A percentile compares a stretch with the other conserved stretches of the same genome.
These are phyloP conservation scores for Scytalidium lignicola DNA, from an alignment of 2,329 filamentous ascomycete genomes.

Conservation along the genomic window DNA sequence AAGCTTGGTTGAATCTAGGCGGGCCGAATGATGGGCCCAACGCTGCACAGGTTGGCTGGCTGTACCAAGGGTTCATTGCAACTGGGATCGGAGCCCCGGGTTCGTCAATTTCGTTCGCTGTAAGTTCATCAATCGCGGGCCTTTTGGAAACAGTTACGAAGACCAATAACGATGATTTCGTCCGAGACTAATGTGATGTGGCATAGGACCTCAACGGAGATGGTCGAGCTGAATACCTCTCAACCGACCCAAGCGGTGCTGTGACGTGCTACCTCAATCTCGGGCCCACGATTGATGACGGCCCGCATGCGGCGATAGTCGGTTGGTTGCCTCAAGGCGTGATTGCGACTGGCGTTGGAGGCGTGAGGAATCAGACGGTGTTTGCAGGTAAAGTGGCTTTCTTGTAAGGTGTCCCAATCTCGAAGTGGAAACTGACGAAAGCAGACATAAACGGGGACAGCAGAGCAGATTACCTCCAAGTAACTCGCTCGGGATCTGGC, in stretches of 20 bases:
- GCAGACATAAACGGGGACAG: slow-evolving; percentile 8
- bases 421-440: no score
- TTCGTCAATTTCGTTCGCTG: no score
- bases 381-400: no score
- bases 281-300: background rate
- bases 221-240: slow-evolving; percentile 7
- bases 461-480: slow-evolving; percentile 5
- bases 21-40: background rate
- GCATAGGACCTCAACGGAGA: slow-evolving; percentile 10
- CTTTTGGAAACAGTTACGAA: no score
- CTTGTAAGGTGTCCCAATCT: no score
- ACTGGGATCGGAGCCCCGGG: no score
- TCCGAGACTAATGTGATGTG: no score
- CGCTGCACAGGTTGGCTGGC: background rate
- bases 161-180: no score
- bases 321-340: background rate
- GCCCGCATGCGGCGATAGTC: background rate
- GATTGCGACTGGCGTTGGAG: no score
- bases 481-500: background rate
- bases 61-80: no score
- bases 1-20: slow-evolving; percentile 5
- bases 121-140: no score
- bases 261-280: slow-evolving; percentile 2
- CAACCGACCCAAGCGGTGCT: slow-evolving; percentile 1
- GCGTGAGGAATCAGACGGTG: no score